phyloP scores from a whole-genome alignment of 2,329 filamentous ascomycete species.

The Alternaria incomplexa region DNA sequence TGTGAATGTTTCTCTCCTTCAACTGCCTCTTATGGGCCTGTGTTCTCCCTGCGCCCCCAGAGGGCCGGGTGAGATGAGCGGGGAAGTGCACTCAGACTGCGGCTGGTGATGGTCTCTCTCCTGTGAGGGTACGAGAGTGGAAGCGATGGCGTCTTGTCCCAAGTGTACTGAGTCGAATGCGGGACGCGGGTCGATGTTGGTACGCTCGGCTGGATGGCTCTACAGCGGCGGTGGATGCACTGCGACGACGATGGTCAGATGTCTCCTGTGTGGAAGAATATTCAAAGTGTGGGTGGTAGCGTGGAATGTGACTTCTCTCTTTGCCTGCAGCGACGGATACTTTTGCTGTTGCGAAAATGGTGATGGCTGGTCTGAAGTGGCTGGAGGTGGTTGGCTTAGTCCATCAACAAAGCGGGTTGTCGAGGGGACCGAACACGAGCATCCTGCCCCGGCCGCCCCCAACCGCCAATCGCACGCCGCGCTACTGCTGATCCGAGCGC shows the following conservation, averaged over 20 bases:
- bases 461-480: slow-evolving; percentile 25
- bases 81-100: slow-evolving; percentile 42
- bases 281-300: slow-evolving; percentile 42
- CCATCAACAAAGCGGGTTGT: slow-evolving; percentile 24
- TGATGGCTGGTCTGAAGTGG: slow-evolving; percentile 42
- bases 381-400: slow-evolving; percentile 24
- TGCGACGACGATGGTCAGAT: slow-evolving; percentile 42
- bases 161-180: slow-evolving; percentile 24
- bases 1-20: slow-evolving; percentile 35
- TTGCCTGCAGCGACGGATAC: slow-evolving; percentile 33
- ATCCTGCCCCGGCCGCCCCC: slow-evolving; percentile 26
- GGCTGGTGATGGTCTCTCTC: slow-evolving; percentile 17
- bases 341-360: slow-evolving; percentile 43
- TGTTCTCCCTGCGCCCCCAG: slow-evolving; percentile 49
- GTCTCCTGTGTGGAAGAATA: slow-evolving; percentile 26
- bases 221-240: slow-evolving; percentile 38
- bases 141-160: slow-evolving; percentile 30
- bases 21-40: slow-evolving; percentile 29
- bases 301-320: slow-evolving; percentile 39
- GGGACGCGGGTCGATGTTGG: slow-evolving; percentile 24
- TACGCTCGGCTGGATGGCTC: slow-evolving; percentile 29
- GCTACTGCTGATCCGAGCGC: slow-evolving; percentile 13
- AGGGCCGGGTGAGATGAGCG: slow-evolving; percentile 46
- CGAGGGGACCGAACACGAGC: slow-evolving; percentile 24
- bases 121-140: slow-evolving; percentile 23